These are phyloP conservation scores for Aspergillus nanangensis DNA, from an alignment of 495 filamentous ascomycete genomes.

Conservation along the genomic window DNA sequence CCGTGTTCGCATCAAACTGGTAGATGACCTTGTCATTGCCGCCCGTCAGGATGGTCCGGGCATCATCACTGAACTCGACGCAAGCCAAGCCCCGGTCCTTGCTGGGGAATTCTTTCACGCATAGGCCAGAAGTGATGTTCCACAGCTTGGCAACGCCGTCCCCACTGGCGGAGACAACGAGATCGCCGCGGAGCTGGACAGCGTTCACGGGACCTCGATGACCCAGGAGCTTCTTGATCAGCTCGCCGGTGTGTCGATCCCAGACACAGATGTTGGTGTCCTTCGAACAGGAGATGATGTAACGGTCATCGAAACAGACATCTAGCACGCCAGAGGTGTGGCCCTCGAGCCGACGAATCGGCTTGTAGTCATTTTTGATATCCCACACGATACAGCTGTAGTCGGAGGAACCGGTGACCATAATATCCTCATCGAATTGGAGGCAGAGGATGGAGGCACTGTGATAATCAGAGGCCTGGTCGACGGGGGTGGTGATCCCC, in stretches of 20 bases:
- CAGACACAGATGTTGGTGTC: slow-evolving; percentile 89
- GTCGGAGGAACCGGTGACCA: slow-evolving; percentile 94
- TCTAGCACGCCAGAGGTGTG: slow-evolving; percentile 90
- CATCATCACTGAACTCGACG: slow-evolving; percentile 91
- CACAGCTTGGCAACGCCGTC: slow-evolving; percentile 91
- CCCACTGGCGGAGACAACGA: slow-evolving; percentile 85
- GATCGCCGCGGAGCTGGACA: slow-evolving; percentile 86
- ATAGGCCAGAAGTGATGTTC: slow-evolving; percentile 81
- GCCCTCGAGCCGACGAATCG: slow-evolving; percentile 66
- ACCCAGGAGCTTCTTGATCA: slow-evolving; percentile 71
- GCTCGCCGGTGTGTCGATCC: slow-evolving; percentile 72
- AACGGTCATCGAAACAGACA: slow-evolving; percentile 81
- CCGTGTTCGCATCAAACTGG: slow-evolving; percentile 88
- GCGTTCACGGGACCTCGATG: slow-evolving; percentile 93
- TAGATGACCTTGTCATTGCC: slow-evolving; percentile 93
- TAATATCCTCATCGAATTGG: slow-evolving; percentile 85
- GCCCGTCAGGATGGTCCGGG: slow-evolving; percentile 80
- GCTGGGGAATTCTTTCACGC: slow-evolving; percentile 80
- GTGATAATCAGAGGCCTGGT: slow-evolving; percentile 53
- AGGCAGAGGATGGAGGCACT: slow-evolving; percentile 90
- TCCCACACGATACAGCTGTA: slow-evolving; percentile 89
- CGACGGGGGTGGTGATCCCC: slow-evolving; percentile 23
- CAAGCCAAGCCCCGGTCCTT: slow-evolving; percentile 90
- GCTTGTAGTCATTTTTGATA: slow-evolving; percentile 68
- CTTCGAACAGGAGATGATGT: slow-evolving; percentile 95